These are phyloP conservation scores for Phascolomyces articulosus DNA, from an alignment of 371 early-diverging fungal species.

Conservation along the genomic window DNA sequence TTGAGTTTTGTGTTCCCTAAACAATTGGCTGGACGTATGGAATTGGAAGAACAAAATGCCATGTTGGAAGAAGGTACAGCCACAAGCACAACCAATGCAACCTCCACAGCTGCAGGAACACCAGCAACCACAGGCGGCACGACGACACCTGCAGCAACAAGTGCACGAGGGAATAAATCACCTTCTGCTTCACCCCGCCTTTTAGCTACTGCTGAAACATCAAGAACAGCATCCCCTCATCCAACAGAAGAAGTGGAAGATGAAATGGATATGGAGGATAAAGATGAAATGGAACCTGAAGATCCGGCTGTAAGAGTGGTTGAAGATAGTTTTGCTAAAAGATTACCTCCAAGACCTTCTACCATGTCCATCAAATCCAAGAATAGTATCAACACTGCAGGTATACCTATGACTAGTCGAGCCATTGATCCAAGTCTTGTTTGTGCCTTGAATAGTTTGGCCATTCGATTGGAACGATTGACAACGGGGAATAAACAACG, in stretches of 20 bases:
- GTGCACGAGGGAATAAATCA: background rate
- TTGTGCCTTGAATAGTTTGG: constrained; percentile 37
- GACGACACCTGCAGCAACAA: background rate
- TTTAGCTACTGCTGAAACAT: constrained; percentile 8
- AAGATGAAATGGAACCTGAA: background rate
- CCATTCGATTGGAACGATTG: constrained; percentile 46
- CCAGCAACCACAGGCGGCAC: constrained; percentile 1
- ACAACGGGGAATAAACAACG: constrained; percentile 24
- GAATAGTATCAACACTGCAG: background rate
- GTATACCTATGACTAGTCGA: background rate
- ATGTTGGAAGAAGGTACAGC: background rate
- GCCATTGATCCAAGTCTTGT: constrained; percentile 42
- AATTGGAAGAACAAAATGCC: constrained; percentile 22
- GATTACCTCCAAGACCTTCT: background rate
- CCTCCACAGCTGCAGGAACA: background rate
- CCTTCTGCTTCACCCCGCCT: constrained; percentile 9
- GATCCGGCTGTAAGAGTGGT: constrained; percentile 1
- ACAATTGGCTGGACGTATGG: constrained; percentile 52
- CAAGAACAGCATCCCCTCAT: constrained; percentile 7
- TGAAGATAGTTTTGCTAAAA: constrained; percentile 1
- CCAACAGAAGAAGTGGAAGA: background rate
- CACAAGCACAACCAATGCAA: background rate
- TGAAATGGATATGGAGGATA: background rate
- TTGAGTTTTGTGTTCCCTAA: constrained; percentile 78
- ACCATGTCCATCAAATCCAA: background rate